Evolutionary conservation across 768 basidiomycete species (phyloP).

Genomic region (Leccinum arenicola): DNA sequence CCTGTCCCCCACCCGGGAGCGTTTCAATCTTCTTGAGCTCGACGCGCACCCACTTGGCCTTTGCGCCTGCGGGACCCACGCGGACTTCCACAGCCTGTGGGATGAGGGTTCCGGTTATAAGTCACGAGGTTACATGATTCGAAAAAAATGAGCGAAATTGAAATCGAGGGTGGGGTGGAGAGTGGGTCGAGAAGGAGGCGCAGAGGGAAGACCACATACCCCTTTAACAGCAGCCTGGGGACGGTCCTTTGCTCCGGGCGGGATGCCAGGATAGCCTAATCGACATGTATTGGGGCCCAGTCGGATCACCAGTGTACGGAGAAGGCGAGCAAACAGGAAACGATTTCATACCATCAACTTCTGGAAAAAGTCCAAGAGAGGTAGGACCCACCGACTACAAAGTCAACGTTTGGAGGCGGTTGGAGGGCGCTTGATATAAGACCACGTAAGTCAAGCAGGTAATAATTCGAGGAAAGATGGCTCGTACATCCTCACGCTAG

Average conservation of each 20-base stretch:
- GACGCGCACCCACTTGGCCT: slow-evolving; percentile 89
- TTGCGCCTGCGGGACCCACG: slow-evolving; percentile 67
- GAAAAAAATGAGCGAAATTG: slow-evolving; percentile 2
- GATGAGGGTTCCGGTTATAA: neutral
- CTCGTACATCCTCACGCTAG: slow-evolving; percentile 46
- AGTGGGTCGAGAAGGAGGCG: slow-evolving; percentile 3
- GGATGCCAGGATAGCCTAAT: slow-evolving; percentile 84
- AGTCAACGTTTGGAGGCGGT: slow-evolving; percentile 87
- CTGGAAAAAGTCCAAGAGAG: neutral
- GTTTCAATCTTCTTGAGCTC: slow-evolving; percentile 91
- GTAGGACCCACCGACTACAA: slow-evolving; percentile 64
- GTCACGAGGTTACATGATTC: slow-evolving; percentile 1
- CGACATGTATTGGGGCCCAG: slow-evolving; percentile 4
- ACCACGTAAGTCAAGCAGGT: slow-evolving; percentile 6
- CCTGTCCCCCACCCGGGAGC: slow-evolving; percentile 64
- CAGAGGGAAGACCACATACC: slow-evolving; percentile 44
- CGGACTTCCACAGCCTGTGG: slow-evolving; percentile 78
- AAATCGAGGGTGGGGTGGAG: neutral
- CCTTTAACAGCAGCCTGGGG: slow-evolving; percentile 85
- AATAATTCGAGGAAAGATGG: neutral
- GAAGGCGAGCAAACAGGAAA: neutral
- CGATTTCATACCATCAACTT: neutral
- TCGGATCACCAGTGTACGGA: slow-evolving; percentile 8
- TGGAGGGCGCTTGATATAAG: slow-evolving; percentile 61
- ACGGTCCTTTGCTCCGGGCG: slow-evolving; percentile 70